These are phyloP conservation scores for Solanum aculeatissimum DNA, from an alignment of 305 asterid genomes.

Conservation along the genomic window DNA sequence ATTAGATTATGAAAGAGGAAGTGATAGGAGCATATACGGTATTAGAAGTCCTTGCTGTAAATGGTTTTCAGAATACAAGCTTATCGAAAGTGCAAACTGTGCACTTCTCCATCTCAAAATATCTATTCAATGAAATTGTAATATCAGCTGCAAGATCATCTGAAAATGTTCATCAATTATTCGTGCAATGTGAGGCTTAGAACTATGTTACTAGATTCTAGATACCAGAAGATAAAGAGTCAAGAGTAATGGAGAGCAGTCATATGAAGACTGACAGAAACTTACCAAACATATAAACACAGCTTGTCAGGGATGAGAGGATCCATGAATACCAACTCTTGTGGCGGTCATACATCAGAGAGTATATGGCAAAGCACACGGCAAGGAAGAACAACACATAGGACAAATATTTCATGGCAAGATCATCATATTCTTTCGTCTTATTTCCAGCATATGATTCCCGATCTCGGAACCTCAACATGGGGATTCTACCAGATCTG, in stretches of 20 bases:
- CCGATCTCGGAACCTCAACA: constrained; percentile 88
- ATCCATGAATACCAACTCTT: constrained; percentile 99
- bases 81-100: not conserved
- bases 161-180: not conserved
- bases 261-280: constrained; percentile 2
- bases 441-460: constrained; percentile 89
- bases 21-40: not conserved
- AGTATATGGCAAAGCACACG: constrained; percentile 66
- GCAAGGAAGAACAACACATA: constrained; percentile 76
- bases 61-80: not conserved
- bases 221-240: not conserved
- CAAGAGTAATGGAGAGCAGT: not conserved
- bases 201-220: not conserved
- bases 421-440: constrained; percentile 95
- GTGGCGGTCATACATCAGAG: constrained; percentile 87
- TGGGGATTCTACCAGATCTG: constrained; percentile 87
- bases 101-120: not conserved
- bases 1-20: not conserved
- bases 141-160: not conserved
- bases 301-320: constrained; percentile 91
- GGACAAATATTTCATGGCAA: constrained; percentile 94
- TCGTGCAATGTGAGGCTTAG: not conserved
- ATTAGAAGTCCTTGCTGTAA: not conserved
- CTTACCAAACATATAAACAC: constrained; percentile 98
- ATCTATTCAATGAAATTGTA: not conserved